Evolutionary conservation across 352 stramenopile genomes (phyloP).

Genomic region (Pythium sp.): DNA sequence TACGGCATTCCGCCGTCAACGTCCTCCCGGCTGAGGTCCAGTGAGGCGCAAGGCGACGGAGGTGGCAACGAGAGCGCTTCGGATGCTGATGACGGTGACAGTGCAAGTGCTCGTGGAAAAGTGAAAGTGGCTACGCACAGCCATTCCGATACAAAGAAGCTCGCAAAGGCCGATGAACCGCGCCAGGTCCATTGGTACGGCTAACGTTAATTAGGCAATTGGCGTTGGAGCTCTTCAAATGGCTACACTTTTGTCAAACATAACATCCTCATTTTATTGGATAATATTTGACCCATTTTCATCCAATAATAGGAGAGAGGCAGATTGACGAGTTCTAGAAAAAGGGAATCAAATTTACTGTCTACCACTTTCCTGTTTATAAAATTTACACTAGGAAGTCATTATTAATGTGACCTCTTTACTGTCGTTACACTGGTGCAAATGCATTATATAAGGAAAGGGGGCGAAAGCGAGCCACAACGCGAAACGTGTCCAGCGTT

Average conservation of each 20-base stretch:
- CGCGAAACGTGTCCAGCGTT: constrained; percentile 2
- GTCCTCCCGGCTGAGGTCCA: not conserved
- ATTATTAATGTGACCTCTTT: not conserved
- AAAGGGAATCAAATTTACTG: not conserved
- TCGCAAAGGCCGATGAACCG: constrained; percentile 9
- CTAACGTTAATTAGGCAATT: not conserved
- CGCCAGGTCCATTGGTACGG: constrained; percentile 13
- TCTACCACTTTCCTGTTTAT: not conserved
- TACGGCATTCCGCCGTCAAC: constrained; percentile 64
- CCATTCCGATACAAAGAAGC: not conserved
- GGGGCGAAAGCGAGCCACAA: constrained; percentile 2
- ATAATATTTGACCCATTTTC: not conserved
- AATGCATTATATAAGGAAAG: not conserved
- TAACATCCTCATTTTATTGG: not conserved
- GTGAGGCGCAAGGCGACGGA: not conserved
- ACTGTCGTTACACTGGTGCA: rapidly evolving
- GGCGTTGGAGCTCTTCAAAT: not conserved
- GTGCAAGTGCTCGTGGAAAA: not conserved
- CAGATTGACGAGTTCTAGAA: not conserved
- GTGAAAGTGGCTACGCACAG: not conserved
- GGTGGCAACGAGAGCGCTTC: not conserved
- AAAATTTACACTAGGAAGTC: too few species aligned
- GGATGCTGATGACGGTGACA: not conserved
- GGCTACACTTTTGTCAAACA: constrained; percentile 1
- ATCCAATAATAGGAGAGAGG: not conserved